Percentiles rank a stretch among this genome's conserved stretches.
Evolutionary conservation across 2,329 filamentous ascomycete genomes (phyloP).

Genomic region (Huntiella savannae): DNA sequence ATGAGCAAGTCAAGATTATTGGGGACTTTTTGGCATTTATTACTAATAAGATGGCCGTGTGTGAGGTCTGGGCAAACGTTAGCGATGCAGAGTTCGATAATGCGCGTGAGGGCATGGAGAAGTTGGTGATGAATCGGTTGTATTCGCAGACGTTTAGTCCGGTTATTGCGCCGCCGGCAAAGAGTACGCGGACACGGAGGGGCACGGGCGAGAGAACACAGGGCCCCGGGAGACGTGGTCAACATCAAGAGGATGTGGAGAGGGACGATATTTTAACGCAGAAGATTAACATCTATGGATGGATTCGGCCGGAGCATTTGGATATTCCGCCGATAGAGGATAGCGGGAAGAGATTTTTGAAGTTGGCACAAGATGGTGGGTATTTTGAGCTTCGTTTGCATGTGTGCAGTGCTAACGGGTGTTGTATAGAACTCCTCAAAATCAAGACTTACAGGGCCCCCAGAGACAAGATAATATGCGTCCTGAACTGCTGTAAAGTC

Average conservation of each 20-base stretch:
- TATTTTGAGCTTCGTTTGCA: background rate
- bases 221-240: conserved; percentile 71
- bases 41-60: conserved; percentile 92
- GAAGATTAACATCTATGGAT: conserved; percentile 92
- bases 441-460: conserved; percentile 96
- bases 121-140: conserved; percentile 93
- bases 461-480: conserved; percentile 93
- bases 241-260: conserved; percentile 96
- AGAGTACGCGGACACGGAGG: conserved; percentile 43
- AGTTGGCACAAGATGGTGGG: conserved; percentile 63
- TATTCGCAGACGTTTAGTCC: conserved; percentile 95
- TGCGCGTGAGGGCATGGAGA: conserved; percentile 96
- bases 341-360: conserved; percentile 72
- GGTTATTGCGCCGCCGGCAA: conserved; percentile 58
- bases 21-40: conserved; percentile 93
- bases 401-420: conserved; percentile 6
- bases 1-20: conserved; percentile 98
- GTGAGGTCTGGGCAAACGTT: conserved; percentile 89
- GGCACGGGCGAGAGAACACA: conserved; percentile 43
- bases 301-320: conserved; percentile 82
- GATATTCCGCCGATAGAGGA: conserved; percentile 76
- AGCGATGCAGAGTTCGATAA: conserved; percentile 97
- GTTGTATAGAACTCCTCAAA: conserved; percentile 61
- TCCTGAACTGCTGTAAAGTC: conserved; percentile 96
- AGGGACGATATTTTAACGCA: conserved; percentile 88